These are phyloP conservation scores for Alnus glutinosa DNA, from an alignment of 306 rosid genomes.

Conservation along the genomic window DNA sequence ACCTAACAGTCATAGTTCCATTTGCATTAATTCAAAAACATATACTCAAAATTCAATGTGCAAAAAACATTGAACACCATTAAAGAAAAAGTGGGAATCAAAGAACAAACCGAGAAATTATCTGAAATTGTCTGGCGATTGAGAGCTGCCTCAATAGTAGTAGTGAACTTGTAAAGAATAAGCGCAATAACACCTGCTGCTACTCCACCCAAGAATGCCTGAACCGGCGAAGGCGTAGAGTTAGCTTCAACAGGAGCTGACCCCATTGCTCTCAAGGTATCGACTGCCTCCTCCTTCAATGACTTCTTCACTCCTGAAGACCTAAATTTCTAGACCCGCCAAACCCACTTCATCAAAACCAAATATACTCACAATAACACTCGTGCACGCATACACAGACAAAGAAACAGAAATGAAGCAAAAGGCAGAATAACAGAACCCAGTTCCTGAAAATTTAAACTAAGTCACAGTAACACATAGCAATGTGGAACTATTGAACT, in stretches of 20 bases:
- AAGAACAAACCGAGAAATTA: constrained; percentile 69
- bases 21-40: background rate
- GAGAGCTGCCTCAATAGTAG: constrained; percentile 79
- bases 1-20: background rate
- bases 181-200: constrained; percentile 80
- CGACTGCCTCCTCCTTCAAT: constrained; percentile 77
- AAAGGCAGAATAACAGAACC: constrained; percentile 7
- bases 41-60: background rate
- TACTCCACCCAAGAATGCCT: constrained; percentile 79
- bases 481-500: background rate
- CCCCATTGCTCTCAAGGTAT: constrained; percentile 67
- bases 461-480: background rate
- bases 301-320: constrained; percentile 76
- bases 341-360: constrained; percentile 33
- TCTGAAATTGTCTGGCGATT: constrained; percentile 79
- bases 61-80: constrained; percentile 5
- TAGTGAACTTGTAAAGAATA: constrained; percentile 79
- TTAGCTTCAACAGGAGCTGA: constrained; percentile 56
- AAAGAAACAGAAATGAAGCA: constrained; percentile 7
- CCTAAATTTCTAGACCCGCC: constrained; percentile 75
- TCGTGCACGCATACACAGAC: background rate
- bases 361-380: constrained; percentile 6
- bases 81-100: constrained; percentile 12
- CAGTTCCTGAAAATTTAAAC: background rate
- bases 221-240: constrained; percentile 72